Conservation (phyloP, 176 grass and related monocot genomes). For the Chrysopogon serrulatus region DNA sequence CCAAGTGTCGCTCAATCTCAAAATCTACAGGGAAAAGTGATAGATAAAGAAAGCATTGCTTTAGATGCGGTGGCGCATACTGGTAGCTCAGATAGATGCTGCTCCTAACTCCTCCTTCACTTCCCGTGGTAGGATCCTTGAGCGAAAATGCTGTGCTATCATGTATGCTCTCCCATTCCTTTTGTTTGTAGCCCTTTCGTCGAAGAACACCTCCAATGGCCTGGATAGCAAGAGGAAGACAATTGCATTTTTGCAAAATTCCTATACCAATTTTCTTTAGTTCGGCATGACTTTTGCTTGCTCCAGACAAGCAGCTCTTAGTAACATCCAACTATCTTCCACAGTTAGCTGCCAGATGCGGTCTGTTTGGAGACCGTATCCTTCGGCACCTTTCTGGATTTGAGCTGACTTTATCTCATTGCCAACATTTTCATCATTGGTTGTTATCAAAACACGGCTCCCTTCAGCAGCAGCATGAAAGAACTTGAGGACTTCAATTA, state of each 20-base stretch:
- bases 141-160: not conserved
- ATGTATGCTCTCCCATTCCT: not conserved
- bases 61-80: slow-evolving; percentile 16
- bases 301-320: not conserved
- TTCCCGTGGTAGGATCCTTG: not conserved
- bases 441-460: not conserved
- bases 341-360: not conserved
- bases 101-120: not conserved
- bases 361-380: not conserved
- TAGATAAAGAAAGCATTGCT: slow-evolving; percentile 36
- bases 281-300: not conserved
- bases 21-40: slow-evolving; percentile 35
- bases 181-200: not conserved
- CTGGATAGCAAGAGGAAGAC: slow-evolving; percentile 23
- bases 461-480: not conserved
- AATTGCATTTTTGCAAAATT: not conserved
- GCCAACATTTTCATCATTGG: not conserved
- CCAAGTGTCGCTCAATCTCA: not conserved
- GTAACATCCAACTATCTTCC: not conserved
- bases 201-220: slow-evolving; percentile 9
- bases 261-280: not conserved
- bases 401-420: not conserved
- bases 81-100: slow-evolving; percentile 38
- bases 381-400: not conserved
- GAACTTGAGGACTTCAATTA: not conserved